These are phyloP conservation scores for Forsythia viridissima DNA, from an alignment of 257 asterid genomes.

Conservation along the genomic window DNA sequence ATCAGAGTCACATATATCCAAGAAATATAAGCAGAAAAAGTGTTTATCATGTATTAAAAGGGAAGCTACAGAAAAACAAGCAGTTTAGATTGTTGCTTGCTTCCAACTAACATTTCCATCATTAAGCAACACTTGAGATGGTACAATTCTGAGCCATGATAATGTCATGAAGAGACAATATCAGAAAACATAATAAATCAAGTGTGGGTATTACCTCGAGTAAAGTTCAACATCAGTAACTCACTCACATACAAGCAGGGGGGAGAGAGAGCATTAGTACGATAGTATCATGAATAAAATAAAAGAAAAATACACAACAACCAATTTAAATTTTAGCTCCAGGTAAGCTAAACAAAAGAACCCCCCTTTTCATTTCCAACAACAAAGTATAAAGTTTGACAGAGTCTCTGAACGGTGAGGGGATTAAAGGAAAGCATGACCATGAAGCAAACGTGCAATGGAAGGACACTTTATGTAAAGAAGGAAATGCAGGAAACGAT, in stretches of 20 bases:
- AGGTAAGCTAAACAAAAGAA: neutral
- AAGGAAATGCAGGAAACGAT: neutral
- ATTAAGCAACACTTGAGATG: constrained; percentile 41
- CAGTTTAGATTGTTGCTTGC: constrained; percentile 36
- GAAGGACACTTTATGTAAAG: neutral
- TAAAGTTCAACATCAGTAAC: neutral
- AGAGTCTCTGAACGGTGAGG: neutral
- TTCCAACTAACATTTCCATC: constrained; percentile 38
- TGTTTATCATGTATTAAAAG: constrained; percentile 3
- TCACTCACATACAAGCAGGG: neutral
- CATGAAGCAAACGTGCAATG: neutral
- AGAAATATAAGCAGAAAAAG: constrained; percentile 18
- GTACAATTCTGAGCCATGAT: constrained; percentile 26
- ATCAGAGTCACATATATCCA: constrained; percentile 9
- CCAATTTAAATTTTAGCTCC: neutral
- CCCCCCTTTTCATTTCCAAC: neutral
- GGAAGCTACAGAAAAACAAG: constrained; percentile 20
- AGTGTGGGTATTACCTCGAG: neutral
- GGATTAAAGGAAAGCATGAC: neutral
- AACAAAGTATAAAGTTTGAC: neutral
- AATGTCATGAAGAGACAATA: constrained; percentile 30
- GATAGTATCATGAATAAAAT: no score
- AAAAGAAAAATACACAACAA: no score
- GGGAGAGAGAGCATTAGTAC: neutral
- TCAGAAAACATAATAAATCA: constrained; percentile 22